A percentile compares a stretch with the other conserved stretches of the same genome.
Conservation (phyloP, 2,329 filamentous ascomycete genomes). For the Nakataea oryzae region DNA sequence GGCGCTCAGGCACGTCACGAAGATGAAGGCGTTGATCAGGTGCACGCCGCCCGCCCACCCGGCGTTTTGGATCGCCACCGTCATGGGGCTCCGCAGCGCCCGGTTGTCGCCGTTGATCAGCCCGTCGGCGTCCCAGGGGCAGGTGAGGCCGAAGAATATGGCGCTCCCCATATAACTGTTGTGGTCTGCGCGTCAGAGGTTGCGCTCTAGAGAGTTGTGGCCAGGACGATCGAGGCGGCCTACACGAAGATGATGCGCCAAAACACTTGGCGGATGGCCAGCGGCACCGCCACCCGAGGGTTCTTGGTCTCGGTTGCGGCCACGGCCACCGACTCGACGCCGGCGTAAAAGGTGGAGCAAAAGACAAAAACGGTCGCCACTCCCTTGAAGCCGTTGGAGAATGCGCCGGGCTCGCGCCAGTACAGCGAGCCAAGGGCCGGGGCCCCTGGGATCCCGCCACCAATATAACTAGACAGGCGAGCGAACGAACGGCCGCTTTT, state of each 20-base stretch:
- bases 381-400: conserved; percentile 56
- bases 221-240: not conserved
- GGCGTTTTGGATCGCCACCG: conserved; percentile 61
- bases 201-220: not conserved
- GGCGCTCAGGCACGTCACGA: conserved; percentile 61
- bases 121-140: conserved; percentile 55
- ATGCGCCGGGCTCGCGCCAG: conserved; percentile 62
- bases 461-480: conserved; percentile 41
- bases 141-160: conserved; percentile 66
- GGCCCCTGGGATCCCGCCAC: conserved; percentile 54
- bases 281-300: conserved; percentile 42
- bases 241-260: conserved; percentile 48
- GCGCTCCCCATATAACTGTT: conserved; percentile 52
- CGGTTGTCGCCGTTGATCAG: conserved; percentile 51
- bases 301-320: conserved; percentile 52
- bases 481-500: not conserved
- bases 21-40: conserved; percentile 68
- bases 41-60: conserved; percentile 65
- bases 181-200: not conserved
- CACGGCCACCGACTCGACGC: conserved; percentile 53
- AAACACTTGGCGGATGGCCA: conserved; percentile 50
- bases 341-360: conserved; percentile 61
- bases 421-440: conserved; percentile 58
- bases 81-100: conserved; percentile 63
- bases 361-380: conserved; percentile 58